Base-by-base conservation (phyloP, 176 grass and related monocot species). In the bread wheat (Triticum aestivum) region DNA sequence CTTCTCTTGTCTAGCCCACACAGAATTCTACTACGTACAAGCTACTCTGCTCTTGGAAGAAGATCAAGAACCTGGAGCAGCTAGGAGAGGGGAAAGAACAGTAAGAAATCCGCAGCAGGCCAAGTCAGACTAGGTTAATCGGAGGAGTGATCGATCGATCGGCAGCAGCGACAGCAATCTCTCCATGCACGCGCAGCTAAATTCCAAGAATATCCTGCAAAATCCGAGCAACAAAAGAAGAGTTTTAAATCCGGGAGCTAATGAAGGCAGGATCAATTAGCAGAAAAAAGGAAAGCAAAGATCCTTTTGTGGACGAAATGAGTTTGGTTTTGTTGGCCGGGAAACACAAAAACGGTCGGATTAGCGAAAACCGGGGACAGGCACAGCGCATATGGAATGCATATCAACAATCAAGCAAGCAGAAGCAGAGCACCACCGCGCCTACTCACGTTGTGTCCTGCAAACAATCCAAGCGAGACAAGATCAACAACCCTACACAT, bases 381-480 rank as follows among this genome's bases (percentile, higher is more conserved):
- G 6, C 70, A 73, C 11, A 74, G 45, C n/a, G 21, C 39, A 74
- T 67, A 67, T 17, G 64, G 64, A 73, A 59, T 61, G 47, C 14
- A 52, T 52, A 52, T 17, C 14, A 17, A 15, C 13, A 49, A 77
- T 51, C 81, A 80, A 88, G 37, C 79, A 47, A 47, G 14, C 45
- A 47, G 37, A 15, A 11, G 69, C 69, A 72, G 37, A 87, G 69
- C 86, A 88, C 41, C 86, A 66, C 83, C 90, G 85, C 86, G 90
- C 90, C 90, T 91, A 88, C 90, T 88, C 86, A 88, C 86, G 90
- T 45, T 91, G 86, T 85, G 84, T 91, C 90, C 90, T 91, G 90
- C 86, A 91, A 88, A 88, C 49, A 88, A 88, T 81, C 75, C n/a
- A 90, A 86, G 73, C 33, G 59, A 87, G 37, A 68, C 2, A 65